A percentile compares a stretch with the other conserved stretches of the same genome.
These are phyloP conservation scores for Akanthomyces dipterigenus DNA, from an alignment of 2,329 filamentous ascomycete genomes.

Conservation along the genomic window DNA sequence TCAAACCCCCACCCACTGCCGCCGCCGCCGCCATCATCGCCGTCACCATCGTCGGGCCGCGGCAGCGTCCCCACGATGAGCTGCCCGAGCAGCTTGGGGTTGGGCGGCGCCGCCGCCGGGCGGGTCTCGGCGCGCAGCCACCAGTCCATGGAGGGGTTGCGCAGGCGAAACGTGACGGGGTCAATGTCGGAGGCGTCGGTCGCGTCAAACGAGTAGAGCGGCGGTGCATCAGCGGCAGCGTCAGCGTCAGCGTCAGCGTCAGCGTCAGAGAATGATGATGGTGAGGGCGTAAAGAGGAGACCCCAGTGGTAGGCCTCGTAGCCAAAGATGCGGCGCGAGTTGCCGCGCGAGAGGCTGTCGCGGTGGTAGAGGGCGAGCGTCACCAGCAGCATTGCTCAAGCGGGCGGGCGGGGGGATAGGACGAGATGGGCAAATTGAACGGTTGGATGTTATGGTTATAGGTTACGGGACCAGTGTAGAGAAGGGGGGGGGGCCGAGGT, in stretches of 20 bases:
- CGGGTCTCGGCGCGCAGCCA: slow-evolving; percentile 18
- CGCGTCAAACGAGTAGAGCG: slow-evolving; percentile 19
- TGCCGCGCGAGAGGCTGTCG: slow-evolving; percentile 21
- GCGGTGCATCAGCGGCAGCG: not conserved
- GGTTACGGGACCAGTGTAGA: not conserved
- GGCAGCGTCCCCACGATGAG: slow-evolving; percentile 23
- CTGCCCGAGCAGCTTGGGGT: slow-evolving; percentile 21
- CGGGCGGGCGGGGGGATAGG: not conserved
- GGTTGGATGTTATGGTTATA: no score
- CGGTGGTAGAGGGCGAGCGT: slow-evolving; percentile 23
- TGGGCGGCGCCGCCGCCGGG: slow-evolving; percentile 14
- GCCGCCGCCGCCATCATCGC: no score
- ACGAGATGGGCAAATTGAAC: no score
- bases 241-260: not conserved
- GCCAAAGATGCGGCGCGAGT: slow-evolving; percentile 18
- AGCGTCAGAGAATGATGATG: not conserved
- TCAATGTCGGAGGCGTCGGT: slow-evolving; percentile 26
- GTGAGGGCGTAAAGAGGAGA: slow-evolving; percentile 20
- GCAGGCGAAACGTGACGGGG: slow-evolving; percentile 23
- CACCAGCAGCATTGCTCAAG: not conserved
- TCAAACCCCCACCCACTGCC: slow-evolving; percentile 6
- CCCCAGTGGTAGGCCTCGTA: slow-evolving; percentile 27
- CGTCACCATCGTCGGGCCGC: slow-evolving; percentile 8
- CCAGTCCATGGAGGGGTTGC: slow-evolving; percentile 28
- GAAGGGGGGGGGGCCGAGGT: not conserved